Base-by-base conservation (phyloP, 176 grass and related monocot genomes). In the Oryza coarctata region DNA sequence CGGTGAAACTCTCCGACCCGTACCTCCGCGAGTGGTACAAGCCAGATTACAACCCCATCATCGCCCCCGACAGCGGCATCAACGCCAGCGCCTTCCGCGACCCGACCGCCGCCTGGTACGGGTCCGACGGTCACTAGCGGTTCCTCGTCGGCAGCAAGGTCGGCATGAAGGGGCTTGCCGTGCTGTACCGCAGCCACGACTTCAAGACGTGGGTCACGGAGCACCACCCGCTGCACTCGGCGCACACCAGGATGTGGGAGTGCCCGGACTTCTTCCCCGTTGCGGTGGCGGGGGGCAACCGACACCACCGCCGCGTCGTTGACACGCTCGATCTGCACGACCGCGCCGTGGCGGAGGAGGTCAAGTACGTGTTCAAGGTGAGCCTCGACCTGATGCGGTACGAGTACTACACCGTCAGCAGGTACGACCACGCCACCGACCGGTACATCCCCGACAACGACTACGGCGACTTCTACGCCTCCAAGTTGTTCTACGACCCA, bases 211-310 rank as follows among this genome's bases (percentile, higher is more conserved):
- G 92, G 92, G 50, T 86, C 7, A 73, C 25, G 68, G 86, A 76
- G 5, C 83, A 80, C 49, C 85, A 90, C 85, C 80, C 88, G 15
- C 71, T 94, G 27, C 91, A 91, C 50, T 75, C 88, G 9, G 83
- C 63, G 1, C 41, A 75, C 38, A 92, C 95, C 0, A 92, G 95
- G 6, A 98, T 98, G 95, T 98, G 92, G 92, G 95, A 98, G 71
- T 98, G 95, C 79, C 92, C 92, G 1, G 95, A 98, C 64, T 98
- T 98, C 82, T 98, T 39, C 84, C 95, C 95, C 3, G 95, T 98
- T 2, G 80, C 88, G 0, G 62, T 74, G 38, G 25, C 27, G 18
- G 87, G 87, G 0, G 89, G 87, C 12, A 68, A 87, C 39, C 89
- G 90, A 70, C 70, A 82, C 34, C 79, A 87, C 72, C 84, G 66